Conservation (phyloP, 345 rosid species). For the Eucalyptus sp. region DNA sequence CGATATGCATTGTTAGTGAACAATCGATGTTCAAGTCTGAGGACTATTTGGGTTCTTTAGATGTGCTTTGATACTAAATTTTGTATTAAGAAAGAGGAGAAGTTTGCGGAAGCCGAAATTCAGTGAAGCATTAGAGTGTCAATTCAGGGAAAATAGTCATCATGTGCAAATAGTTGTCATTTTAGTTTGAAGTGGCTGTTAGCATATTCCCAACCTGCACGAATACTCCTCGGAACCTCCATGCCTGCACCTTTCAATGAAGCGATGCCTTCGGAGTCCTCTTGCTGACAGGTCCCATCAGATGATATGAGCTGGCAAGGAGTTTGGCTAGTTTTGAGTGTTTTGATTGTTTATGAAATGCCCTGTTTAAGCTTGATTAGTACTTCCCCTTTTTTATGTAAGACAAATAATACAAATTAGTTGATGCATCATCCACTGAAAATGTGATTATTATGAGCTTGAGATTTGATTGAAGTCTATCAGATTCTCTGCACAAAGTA, state of each 20-base stretch:
- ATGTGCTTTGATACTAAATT: background rate
- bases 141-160: background rate
- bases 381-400: background rate
- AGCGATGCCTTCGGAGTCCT: background rate
- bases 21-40: background rate
- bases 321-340: background rate
- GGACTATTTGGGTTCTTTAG: background rate
- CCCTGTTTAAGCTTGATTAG: background rate
- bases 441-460: background rate
- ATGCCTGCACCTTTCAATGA: background rate
- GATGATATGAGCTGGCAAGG: background rate
- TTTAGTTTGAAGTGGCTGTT: background rate
- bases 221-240: background rate
- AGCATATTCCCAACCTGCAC: background rate
- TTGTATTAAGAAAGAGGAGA: background rate
- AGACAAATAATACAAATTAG: background rate
- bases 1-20: background rate
- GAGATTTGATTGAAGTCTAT: background rate
- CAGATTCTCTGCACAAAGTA: background rate
- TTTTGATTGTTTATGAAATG: background rate
- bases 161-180: background rate
- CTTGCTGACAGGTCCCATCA: background rate
- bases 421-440: background rate
- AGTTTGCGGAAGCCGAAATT: background rate
- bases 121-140: background rate